These are phyloP conservation scores for Cylindrotheca closterium DNA, from an alignment of 108 stramenopile species.

Conservation along the genomic window DNA sequence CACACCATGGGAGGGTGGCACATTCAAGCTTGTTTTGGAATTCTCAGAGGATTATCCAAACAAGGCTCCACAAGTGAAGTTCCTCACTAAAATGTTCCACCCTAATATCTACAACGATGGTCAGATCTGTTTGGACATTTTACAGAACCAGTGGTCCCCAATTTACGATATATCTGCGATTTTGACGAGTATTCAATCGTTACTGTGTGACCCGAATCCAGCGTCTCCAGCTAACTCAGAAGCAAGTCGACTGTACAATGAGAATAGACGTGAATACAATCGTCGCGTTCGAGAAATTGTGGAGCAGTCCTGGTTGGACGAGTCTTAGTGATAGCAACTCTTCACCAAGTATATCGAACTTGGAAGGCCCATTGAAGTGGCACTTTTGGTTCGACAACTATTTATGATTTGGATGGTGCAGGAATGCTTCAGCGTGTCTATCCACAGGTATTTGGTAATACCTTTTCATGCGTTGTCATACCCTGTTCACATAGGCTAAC, in stretches of 20 bases:
- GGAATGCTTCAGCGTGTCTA: no score
- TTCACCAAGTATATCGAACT: no score
- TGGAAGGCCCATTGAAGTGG: no score
- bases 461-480: no score
- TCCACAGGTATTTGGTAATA: no score
- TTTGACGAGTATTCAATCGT: constrained; percentile 97
- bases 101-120: constrained; percentile 99
- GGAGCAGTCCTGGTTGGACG: constrained; percentile 92
- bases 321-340: constrained; percentile 31
- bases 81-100: constrained; percentile 99
- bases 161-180: constrained; percentile 99
- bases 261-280: constrained; percentile 98
- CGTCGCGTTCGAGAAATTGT: constrained; percentile 97
- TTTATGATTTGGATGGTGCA: no score
- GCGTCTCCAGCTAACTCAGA: constrained; percentile 95
- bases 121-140: constrained; percentile 97
- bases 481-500: no score
- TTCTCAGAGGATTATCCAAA: constrained; percentile 99
- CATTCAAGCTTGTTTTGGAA: constrained; percentile 94
- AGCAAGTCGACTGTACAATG: constrained; percentile 96
- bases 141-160: constrained; percentile 99
- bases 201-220: constrained; percentile 99
- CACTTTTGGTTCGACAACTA: no score
- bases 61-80: constrained; percentile 96
- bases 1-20: constrained; percentile 99